Conservation (phyloP, 495 filamentous ascomycete species). For the Aspergillus haitiensis region DNA sequence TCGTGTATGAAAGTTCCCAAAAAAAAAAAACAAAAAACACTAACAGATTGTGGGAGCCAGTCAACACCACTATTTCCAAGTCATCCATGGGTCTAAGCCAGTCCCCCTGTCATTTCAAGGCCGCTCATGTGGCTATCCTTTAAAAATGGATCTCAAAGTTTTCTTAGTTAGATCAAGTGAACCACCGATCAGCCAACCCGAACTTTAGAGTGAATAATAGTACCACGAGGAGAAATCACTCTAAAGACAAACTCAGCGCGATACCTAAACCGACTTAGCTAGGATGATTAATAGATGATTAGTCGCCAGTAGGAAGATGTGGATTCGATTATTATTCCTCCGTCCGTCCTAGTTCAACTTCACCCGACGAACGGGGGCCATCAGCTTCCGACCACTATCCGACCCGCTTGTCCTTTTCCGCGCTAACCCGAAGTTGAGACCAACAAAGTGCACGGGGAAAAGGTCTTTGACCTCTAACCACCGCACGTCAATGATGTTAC, state of each 20-base stretch:
- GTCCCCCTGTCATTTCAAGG: constrained; percentile 23
- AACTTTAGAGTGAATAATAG: constrained; percentile 16
- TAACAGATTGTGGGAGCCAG: constrained; percentile 9
- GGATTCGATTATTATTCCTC: background rate
- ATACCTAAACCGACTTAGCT: background rate
- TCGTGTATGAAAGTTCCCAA: background rate
- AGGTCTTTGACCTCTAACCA: constrained; percentile 7
- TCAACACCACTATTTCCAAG: constrained; percentile 12
- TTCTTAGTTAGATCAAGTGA: constrained; percentile 7
- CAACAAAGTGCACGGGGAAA: background rate
- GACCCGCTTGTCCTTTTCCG: background rate
- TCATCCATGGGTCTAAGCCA: constrained; percentile 11
- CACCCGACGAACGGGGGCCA: background rate
- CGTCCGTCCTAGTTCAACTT: background rate
- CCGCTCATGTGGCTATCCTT: constrained; percentile 20
- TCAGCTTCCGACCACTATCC: constrained; percentile 12
- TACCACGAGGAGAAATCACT: constrained; percentile 17
- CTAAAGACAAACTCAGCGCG: background rate
- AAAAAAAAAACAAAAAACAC: background rate
- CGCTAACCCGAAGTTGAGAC: constrained; percentile 5
- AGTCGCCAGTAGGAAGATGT: too few species aligned
- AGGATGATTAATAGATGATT: background rate
- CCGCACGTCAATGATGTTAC: constrained; percentile 17
- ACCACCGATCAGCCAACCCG: constrained; percentile 19
- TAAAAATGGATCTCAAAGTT: constrained; percentile 23